Evolutionary conservation across 345 rosid species (phyloP).

Genomic region (Euclidium syriacum): DNA sequence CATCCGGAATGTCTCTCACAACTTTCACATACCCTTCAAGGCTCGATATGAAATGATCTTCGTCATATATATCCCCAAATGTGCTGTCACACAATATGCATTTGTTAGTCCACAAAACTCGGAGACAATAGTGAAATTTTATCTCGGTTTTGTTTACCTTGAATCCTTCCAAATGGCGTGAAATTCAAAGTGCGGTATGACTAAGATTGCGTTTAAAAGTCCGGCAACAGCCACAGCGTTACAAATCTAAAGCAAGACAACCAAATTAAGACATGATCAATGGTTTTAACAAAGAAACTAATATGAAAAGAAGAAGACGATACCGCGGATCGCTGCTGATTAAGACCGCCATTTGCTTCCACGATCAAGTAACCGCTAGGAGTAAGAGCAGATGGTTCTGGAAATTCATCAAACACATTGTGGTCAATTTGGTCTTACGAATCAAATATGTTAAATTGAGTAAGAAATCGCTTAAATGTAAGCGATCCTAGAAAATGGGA

Average conservation of each 20-base stretch:
- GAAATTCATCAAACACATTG: slow-evolving; percentile 21
- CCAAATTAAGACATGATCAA: background rate
- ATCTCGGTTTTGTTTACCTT: slow-evolving; percentile 47
- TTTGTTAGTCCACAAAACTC: slow-evolving; percentile 2
- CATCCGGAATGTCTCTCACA: slow-evolving; percentile 66
- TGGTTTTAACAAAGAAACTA: background rate
- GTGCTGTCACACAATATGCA: slow-evolving; percentile 44
- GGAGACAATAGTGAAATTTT: background rate
- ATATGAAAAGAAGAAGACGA: slow-evolving; percentile 4
- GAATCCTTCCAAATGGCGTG: slow-evolving; percentile 86
- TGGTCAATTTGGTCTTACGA: background rate
- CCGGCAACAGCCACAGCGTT: slow-evolving; percentile 98
- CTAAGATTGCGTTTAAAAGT: slow-evolving; percentile 71
- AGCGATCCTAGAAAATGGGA: slow-evolving; percentile 9
- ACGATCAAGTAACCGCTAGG: slow-evolving; percentile 68
- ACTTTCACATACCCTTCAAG: slow-evolving; percentile 67
- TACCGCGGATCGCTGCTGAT: slow-evolving; percentile 97
- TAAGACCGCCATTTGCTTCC: slow-evolving; percentile 95
- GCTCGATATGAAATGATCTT: slow-evolving; percentile 65
- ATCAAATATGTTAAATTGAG: background rate
- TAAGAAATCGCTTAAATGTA: background rate
- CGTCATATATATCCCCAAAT: slow-evolving; percentile 79
- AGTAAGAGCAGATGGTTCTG: slow-evolving; percentile 45
- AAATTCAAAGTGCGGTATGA: slow-evolving; percentile 76
- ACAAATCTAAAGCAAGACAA: slow-evolving; percentile 53